Conservation (phyloP, 1,284 basidiomycete genomes). For the Rhodotorula mucilaginosa region DNA sequence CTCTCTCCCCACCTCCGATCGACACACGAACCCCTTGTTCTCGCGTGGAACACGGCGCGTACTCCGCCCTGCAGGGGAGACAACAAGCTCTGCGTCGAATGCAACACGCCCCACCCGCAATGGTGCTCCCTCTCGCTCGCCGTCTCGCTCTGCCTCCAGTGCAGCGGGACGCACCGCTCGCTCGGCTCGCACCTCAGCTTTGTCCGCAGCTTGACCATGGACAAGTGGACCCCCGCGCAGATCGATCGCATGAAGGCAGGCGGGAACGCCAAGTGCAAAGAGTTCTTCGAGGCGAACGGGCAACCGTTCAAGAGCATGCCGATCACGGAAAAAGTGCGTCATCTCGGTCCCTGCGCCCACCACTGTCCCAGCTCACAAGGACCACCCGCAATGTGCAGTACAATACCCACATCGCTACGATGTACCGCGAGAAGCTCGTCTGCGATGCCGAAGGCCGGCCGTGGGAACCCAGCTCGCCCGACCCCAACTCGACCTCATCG, state of each 20-base stretch:
- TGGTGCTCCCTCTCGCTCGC: conserved; percentile 50
- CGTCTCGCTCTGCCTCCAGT: conserved; percentile 84
- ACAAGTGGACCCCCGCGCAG: conserved; percentile 79
- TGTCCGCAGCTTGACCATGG: conserved; percentile 62
- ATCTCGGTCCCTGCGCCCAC: too few species aligned
- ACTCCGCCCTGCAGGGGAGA: conserved; percentile 23
- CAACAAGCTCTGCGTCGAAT: conserved; percentile 40
- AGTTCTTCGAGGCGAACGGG: conserved; percentile 51
- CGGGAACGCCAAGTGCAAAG: conserved; percentile 59
- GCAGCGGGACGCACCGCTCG: conserved; percentile 82
- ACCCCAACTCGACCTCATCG: conserved; percentile 51
- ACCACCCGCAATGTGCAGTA: conserved; percentile 52
- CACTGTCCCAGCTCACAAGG: not conserved
- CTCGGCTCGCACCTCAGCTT: conserved; percentile 77
- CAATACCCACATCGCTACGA: conserved; percentile 77
- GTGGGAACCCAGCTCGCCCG: conserved; percentile 68
- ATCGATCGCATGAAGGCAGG: conserved; percentile 86
- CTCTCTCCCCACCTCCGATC: not conserved
- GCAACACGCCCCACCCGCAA: conserved; percentile 29
- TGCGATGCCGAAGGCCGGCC: conserved; percentile 64
- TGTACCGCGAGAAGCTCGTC: conserved; percentile 59
- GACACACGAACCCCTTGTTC: not conserved
- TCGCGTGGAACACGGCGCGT: too few species aligned
- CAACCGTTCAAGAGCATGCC: conserved; percentile 67
- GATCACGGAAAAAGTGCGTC: conserved; percentile 63